Conservation (phyloP, 441 rosid genomes). For the Codiaeum variegatum region DNA sequence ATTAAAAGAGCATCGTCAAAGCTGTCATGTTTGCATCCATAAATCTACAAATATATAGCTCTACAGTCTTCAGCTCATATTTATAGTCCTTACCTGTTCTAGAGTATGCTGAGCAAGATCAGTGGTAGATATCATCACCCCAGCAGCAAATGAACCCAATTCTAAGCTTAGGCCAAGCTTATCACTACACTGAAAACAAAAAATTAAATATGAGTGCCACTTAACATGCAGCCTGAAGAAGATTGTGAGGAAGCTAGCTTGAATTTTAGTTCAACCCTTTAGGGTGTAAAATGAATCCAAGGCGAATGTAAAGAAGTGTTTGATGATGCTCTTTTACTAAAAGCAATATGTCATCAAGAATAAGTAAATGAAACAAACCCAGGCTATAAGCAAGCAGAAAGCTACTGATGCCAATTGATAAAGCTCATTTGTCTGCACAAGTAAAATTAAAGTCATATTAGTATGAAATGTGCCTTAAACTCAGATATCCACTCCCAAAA, state of each 20-base stretch:
- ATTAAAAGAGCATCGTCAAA: neutral
- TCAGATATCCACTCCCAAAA: neutral
- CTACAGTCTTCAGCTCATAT: slow-evolving; percentile 1
- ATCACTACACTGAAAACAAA: slow-evolving; percentile 51
- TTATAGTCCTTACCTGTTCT: slow-evolving; percentile 40
- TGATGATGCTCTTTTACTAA: neutral
- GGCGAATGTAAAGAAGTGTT: neutral
- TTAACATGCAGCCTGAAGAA: slow-evolving; percentile 2
- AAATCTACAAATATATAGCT: slow-evolving; percentile 8
- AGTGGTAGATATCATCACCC: slow-evolving; percentile 57
- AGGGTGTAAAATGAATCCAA: neutral
- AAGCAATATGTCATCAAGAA: neutral
- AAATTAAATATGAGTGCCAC: neutral
- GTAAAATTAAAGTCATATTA: slow-evolving; percentile 23
- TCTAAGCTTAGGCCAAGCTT: slow-evolving; percentile 55
- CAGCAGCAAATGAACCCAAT: slow-evolving; percentile 62
- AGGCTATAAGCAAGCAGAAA: slow-evolving; percentile 90
- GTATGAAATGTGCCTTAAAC: slow-evolving; percentile 6
- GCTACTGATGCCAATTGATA: slow-evolving; percentile 91
- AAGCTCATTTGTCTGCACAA: slow-evolving; percentile 89
- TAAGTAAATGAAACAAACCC: slow-evolving; percentile 19
- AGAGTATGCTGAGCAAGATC: slow-evolving; percentile 56
- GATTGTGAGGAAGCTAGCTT: neutral
- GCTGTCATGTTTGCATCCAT: neutral
- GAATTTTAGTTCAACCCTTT: slow-evolving; percentile 2